Evolutionary conservation across 1,284 basidiomycete genomes (phyloP), one percentile per base, ranked within the genome.

Genomic region (Leccinum huronense): DNA sequence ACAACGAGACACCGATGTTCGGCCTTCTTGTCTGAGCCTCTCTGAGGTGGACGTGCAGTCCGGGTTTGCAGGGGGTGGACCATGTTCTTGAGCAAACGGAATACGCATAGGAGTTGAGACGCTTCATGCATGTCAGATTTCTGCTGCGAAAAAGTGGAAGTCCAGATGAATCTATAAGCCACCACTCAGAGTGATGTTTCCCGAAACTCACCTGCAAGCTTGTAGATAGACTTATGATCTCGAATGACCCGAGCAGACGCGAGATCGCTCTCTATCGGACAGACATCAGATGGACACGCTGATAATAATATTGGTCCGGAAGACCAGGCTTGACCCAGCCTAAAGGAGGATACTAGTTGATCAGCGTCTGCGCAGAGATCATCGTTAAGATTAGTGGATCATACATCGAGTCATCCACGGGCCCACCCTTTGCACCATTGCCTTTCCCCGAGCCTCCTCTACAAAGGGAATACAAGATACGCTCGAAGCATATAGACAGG

Each of bases 41-140:
- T 27, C 23, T 27, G 23, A 27, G 23, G 23, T 27, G 23, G 23
- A 27, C 23, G 23, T 27, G 23, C 23, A 27, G 70, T 72, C 83
- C 79, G 10, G 16, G 0, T 74, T 86, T 78, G 10, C 82, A 68
- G 19, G 80, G 75, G 60, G 84, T 30, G 73, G n/a, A 88, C 71
- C 1, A 82, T 73, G 66, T 94, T 85, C 63, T 86, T 87, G 16
- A 97, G 78, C 3, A 95, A 75, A 62, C 86, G 83, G 8, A 98
- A 80, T 36, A 94, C 85, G 71, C 95, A 86, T 1, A 89, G 62
- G 0, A 95, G 83, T 68, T 97, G 91, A 2, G 87, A 81, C 66
- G 86, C 84, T 75, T 98, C 96, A 71, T 93, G 89, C 78, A 98
- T 86, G 57, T 89, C 85, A 0, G 85, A 85, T 33, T 74, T 77